These are phyloP conservation scores for Chlorella ohadii DNA, from an alignment of 139 green algal species.

Conservation along the genomic window DNA sequence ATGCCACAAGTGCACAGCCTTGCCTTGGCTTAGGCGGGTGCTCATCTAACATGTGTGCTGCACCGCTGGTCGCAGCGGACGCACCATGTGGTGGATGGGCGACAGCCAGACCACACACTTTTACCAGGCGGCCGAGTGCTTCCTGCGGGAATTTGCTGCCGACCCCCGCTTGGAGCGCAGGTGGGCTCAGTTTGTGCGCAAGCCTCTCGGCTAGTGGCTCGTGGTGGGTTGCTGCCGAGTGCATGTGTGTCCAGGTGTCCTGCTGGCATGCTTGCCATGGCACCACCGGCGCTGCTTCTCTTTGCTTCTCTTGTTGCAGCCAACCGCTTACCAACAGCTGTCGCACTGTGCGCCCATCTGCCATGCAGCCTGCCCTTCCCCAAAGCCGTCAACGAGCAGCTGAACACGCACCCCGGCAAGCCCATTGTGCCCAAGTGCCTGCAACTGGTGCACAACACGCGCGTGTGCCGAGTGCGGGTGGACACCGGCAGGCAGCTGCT, in stretches of 20 bases:
- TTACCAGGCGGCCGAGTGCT: conserved; percentile 32
- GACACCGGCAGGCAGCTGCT: background rate
- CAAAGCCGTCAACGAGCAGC: background rate
- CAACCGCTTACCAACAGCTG: too few relatives aligned
- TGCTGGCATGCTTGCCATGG: too few relatives aligned
- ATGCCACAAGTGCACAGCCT: too few relatives aligned
- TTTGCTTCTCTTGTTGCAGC: too few relatives aligned
- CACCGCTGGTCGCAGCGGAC: background rate
- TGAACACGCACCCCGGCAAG: background rate
- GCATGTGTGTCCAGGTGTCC: too few relatives aligned
- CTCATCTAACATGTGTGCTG: too few relatives aligned
- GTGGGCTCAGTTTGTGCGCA: too few relatives aligned
- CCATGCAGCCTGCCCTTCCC: background rate
- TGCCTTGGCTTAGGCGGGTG: too few relatives aligned
- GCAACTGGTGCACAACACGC: background rate
- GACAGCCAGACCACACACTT: conserved; percentile 41
- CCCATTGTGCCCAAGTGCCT: conserved; percentile 11
- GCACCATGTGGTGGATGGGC: conserved; percentile 46
- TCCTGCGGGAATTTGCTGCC: conserved; percentile 18
- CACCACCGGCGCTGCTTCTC: too few relatives aligned
- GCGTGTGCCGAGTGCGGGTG: conserved; percentile 2
- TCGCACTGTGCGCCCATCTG: background rate
- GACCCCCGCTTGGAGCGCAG: background rate
- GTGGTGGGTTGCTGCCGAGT: too few relatives aligned
- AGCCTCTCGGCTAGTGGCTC: too few relatives aligned